A percentile compares a stretch with the other conserved stretches of the same genome.
Conservation (phyloP, 169 alveolate species). For the Plasmodium chabaudi region DNA sequence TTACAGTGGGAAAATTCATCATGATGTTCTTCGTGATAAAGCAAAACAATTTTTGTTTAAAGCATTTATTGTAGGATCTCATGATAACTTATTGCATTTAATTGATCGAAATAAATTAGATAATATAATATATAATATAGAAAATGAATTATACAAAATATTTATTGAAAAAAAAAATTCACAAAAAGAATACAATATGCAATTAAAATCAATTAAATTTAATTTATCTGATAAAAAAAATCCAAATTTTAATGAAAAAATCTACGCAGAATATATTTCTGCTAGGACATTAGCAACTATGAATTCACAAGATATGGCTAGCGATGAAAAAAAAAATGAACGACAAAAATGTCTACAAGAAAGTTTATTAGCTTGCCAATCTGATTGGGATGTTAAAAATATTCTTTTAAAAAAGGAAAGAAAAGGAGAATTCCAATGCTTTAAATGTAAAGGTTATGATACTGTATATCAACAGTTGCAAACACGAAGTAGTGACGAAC, state of each 20-base stretch:
- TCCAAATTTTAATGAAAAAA: conserved; percentile 88
- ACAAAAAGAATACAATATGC: conserved; percentile 87
- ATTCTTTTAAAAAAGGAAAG: conserved; percentile 79
- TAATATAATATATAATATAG: conserved; percentile 84
- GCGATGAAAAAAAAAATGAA: conserved; percentile 92
- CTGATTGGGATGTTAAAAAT: conserved; percentile 95
- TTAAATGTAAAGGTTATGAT: conserved; percentile 92
- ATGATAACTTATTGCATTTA: conserved; percentile 36
- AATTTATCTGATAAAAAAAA: conserved; percentile 92
- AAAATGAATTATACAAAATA: conserved; percentile 79
- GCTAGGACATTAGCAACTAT: conserved; percentile 90
- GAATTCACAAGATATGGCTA: conserved; percentile 94
- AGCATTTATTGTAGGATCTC: conserved; percentile 77
- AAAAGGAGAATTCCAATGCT: conserved; percentile 96
- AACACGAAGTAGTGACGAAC: conserved; percentile 98
- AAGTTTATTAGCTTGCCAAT: conserved; percentile 91
- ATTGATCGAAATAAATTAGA: conserved; percentile 80
- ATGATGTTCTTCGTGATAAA: conserved; percentile 76
- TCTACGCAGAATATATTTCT: conserved; percentile 88
- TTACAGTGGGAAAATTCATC: conserved; percentile 46
- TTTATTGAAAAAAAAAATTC: conserved; percentile 76
- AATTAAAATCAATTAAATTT: conserved; percentile 90
- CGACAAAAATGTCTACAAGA: conserved; percentile 87
- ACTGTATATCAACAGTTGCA: conserved; percentile 95
- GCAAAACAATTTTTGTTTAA: conserved; percentile 78